Evolutionary conservation across 805 yeast genomes (phyloP), one percentile per base, ranked within the genome.

Genomic region (Ogataea pignaliae): DNA sequence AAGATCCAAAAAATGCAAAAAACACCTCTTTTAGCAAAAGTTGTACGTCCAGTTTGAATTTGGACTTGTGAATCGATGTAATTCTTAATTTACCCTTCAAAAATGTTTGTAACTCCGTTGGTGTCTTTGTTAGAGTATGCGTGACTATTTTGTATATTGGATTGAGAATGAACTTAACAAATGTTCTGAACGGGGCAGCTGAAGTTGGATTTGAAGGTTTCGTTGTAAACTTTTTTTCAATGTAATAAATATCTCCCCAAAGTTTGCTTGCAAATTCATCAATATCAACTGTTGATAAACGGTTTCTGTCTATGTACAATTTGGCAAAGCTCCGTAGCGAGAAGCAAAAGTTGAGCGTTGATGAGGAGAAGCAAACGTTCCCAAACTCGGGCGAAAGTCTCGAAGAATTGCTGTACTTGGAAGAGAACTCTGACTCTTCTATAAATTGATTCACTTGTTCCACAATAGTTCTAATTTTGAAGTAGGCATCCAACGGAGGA

Each of bases 91-190:
- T 65, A 1, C 68, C 54, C 55, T 70, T 66, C n/a, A 88, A 60
- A 17, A 76, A 59, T 3, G 46, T 44, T 10, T 72, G 57, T 14
- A 88, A 57, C 0, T 66, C 65, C 4, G 64, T 60, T 2, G 76
- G 64, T 14, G 75, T 75, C 31, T 74, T 69, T 0, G 88, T 71
- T 10, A 91, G 56, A 0, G 85, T 70, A 40, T 77, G 72, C 0
- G 88, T 71, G 32, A 82, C 65, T 9, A 90, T 59, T 59, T 91
- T 90, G 66, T 89, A 91, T 11, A 91, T 55, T 2, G 98, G 99
- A 21, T 78, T 79, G 9, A 89, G 64, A 8, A 93, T 72, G 53
- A 88, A 84, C 37, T 72, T 68, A 6, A 75, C 73, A 60, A 91
- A 85, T 1, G 88, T 60, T 42, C 78, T 56, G 34, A 45, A 34